These are phyloP conservation scores for Chaetomidium leptoderma DNA, from an alignment of 495 filamentous ascomycete genomes.

Conservation along the genomic window DNA sequence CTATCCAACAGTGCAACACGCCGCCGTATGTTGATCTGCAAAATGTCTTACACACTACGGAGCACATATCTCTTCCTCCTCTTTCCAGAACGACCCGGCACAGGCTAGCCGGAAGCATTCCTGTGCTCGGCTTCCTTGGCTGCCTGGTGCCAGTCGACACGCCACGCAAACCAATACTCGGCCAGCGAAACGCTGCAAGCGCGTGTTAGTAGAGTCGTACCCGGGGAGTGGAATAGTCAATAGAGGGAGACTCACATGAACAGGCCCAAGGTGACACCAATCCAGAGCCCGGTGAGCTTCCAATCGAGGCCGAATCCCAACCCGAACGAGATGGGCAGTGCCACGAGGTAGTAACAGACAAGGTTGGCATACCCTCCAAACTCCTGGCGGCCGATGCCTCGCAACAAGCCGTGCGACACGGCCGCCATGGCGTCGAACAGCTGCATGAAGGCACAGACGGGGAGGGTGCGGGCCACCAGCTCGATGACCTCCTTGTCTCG, in stretches of 20 bases:
- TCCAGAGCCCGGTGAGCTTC: conserved; percentile 75
- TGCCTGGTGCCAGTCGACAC: conserved; percentile 66
- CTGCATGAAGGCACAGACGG: conserved; percentile 81
- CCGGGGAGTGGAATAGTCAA: not conserved
- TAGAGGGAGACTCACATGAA: conserved; percentile 44
- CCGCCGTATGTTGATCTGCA: not conserved
- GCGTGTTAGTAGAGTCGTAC: conserved; percentile 14
- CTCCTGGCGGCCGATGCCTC: conserved; percentile 80
- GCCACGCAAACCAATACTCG: conserved; percentile 62
- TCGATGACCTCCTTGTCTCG: conserved; percentile 72
- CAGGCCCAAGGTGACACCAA: conserved; percentile 69
- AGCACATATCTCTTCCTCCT: not conserved
- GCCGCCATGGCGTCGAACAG: conserved; percentile 76
- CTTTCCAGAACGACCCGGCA: not conserved
- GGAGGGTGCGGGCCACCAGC: conserved; percentile 67
- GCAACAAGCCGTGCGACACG: conserved; percentile 75
- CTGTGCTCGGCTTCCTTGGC: conserved; percentile 67
- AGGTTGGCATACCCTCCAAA: conserved; percentile 85
- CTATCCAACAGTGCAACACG: too few relatives aligned
- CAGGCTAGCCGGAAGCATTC: conserved; percentile 55
- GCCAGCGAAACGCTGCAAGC: conserved; percentile 51
- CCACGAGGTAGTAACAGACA: conserved; percentile 78
- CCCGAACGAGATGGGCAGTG: conserved; percentile 76
- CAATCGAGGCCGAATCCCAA: conserved; percentile 67
- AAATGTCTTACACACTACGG: not conserved